Conservation (phyloP, 768 basidiomycete genomes). For the Podaxis sp. region DNA sequence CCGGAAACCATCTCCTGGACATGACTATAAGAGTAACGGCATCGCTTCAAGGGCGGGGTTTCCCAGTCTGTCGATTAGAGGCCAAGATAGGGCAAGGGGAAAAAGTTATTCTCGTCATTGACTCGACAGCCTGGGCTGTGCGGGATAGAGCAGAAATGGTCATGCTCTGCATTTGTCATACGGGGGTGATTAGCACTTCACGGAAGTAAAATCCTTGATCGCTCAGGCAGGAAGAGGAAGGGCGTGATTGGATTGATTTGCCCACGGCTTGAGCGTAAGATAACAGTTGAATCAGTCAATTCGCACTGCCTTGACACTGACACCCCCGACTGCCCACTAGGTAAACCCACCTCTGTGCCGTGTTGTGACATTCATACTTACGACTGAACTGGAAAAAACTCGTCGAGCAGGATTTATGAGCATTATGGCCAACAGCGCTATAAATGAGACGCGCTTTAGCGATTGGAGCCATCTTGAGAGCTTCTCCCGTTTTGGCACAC, state of each 20-base stretch:
- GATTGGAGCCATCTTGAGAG: constrained; percentile 12
- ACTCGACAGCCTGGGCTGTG: not conserved
- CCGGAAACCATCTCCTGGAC: not conserved
- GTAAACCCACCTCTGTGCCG: not conserved
- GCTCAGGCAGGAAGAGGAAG: not conserved
- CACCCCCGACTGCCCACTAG: not conserved
- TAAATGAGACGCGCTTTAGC: constrained; percentile 1
- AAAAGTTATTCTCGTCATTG: not conserved
- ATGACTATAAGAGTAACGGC: not conserved
- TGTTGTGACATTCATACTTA: not conserved
- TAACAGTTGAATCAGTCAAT: too few relatives aligned
- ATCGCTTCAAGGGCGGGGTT: not conserved
- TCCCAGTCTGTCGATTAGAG: not conserved
- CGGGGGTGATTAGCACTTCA: too few relatives aligned
- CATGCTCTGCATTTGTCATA: too few relatives aligned
- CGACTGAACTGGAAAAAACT: too few relatives aligned
- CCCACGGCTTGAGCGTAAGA: not conserved
- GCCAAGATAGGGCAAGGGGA: not conserved
- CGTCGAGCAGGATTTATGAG: not conserved
- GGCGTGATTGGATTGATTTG: not conserved
- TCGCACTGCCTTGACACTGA: not conserved
- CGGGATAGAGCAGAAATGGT: not conserved
- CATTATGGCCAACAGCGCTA: not conserved
- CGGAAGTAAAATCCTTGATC: too few relatives aligned
- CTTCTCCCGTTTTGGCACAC: constrained; percentile 10